These are phyloP conservation scores for Colletotrichum tropicicola DNA, from an alignment of 2,329 filamentous ascomycete species.

Conservation along the genomic window DNA sequence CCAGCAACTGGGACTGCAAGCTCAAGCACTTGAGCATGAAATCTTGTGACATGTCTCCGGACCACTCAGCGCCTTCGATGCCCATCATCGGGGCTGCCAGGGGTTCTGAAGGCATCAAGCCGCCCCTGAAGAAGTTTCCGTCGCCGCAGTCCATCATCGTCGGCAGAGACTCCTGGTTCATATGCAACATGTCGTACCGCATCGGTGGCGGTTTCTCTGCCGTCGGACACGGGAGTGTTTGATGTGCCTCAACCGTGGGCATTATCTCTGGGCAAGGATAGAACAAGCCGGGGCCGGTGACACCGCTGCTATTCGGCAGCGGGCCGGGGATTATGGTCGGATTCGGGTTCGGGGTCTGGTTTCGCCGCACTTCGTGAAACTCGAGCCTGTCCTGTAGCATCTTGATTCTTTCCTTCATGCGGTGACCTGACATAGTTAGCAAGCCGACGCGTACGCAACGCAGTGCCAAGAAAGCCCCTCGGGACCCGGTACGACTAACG, in stretches of 20 bases:
- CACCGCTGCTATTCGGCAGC: background rate
- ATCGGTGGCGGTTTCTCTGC: background rate
- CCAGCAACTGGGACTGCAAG: conserved; percentile 36
- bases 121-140: background rate
- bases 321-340: background rate
- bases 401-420: conserved; percentile 41
- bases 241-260: background rate
- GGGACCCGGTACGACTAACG: conserved; percentile 34
- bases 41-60: conserved; percentile 26
- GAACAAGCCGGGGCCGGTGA: background rate
- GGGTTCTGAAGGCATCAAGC: background rate
- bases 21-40: conserved; percentile 37
- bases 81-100: background rate
- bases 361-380: conserved; percentile 35
- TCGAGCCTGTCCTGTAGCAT: conserved; percentile 41
- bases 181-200: background rate
- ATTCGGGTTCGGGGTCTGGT: background rate
- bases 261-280: background rate
- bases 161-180: background rate
- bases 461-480: no score
- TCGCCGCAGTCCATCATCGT: background rate
- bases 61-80: background rate
- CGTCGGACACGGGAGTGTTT: background rate
- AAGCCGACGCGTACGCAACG: background rate
- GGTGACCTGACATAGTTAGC: conserved; percentile 36